Evolutionary conservation across 1,139 yeast species (phyloP).

Genomic region (Suhomyces bokatorum): DNA sequence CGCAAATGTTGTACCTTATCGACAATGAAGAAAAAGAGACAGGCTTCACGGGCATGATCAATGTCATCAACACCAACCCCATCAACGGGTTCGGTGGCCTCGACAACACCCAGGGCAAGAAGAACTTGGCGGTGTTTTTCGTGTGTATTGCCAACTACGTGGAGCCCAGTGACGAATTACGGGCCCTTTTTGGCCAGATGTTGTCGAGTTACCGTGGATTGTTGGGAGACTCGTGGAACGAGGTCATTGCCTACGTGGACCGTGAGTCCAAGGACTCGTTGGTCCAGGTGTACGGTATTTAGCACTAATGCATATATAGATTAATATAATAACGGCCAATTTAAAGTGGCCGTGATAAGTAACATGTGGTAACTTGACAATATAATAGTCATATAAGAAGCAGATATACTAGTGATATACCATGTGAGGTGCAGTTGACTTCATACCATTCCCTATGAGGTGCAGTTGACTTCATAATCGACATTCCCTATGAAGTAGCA

Average conservation of each 20-base stretch:
- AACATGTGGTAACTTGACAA: no score
- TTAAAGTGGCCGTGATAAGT: no score
- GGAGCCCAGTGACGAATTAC: slow-evolving; percentile 50
- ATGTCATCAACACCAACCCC: slow-evolving; percentile 65
- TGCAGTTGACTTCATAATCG: no score
- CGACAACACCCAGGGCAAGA: slow-evolving; percentile 46
- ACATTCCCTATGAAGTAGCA: no score
- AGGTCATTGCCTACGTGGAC: slow-evolving; percentile 36
- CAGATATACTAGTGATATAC: no score
- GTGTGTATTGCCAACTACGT: slow-evolving; percentile 64
- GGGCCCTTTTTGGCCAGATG: slow-evolving; percentile 45
- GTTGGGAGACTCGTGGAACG: slow-evolving; percentile 46
- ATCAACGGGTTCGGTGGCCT: slow-evolving; percentile 55
- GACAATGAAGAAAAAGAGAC: slow-evolving; percentile 83
- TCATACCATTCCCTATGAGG: no score
- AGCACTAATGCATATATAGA: slow-evolving; percentile 1
- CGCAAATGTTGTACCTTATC: slow-evolving; percentile 59
- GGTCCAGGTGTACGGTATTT: slow-evolving; percentile 26
- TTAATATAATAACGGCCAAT: no score
- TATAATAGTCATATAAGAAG: no score
- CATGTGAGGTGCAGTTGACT: no score
- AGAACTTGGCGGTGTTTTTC: slow-evolving; percentile 55
- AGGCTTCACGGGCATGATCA: slow-evolving; percentile 75
- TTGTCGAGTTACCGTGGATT: slow-evolving; percentile 48
- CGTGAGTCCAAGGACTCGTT: slow-evolving; percentile 29